phyloP scores from a whole-genome alignment of 2,329 filamentous ascomycete genomes.

The Colletotrichum phormii region DNA sequence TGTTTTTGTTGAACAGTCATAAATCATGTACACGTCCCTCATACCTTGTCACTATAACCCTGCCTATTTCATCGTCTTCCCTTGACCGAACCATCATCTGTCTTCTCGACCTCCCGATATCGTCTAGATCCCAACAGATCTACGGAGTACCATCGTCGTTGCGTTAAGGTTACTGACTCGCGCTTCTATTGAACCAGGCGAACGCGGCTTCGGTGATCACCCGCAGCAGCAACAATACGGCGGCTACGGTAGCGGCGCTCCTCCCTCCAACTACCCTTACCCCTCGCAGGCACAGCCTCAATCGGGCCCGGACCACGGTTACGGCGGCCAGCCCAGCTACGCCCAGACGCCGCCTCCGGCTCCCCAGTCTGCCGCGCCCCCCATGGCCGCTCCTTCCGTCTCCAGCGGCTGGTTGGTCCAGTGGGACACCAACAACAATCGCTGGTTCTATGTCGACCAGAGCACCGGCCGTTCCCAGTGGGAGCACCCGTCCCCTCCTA shows the following conservation, averaged over 20 bases:
- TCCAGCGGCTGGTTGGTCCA: conserved; percentile 72
- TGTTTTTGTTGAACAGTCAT: neutral
- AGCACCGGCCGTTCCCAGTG: conserved; percentile 72
- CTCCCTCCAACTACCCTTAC: conserved; percentile 37
- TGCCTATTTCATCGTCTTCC: neutral
- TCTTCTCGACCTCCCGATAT: neutral
- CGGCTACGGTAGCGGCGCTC: conserved; percentile 27
- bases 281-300: conserved; percentile 37
- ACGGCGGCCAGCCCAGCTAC: conserved; percentile 35
- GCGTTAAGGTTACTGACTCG: conserved; percentile 34
- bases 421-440: conserved; percentile 70
- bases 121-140: neutral
- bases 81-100: neutral
- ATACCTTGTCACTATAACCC: neutral
- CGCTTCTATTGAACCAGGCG: conserved; percentile 17
- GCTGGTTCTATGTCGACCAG: conserved; percentile 74
- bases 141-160: conserved; percentile 29
- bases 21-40: conserved; percentile 1
- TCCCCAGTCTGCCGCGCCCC: conserved; percentile 48
- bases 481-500: conserved; percentile 61
- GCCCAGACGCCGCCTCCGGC: conserved; percentile 32
- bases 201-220: conserved; percentile 36
- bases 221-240: conserved; percentile 38
- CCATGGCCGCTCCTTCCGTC: conserved; percentile 47
- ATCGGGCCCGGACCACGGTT: conserved; percentile 19